Evolutionary conservation across 805 yeast species (phyloP).

Genomic region (Metschnikowia cubensis): DNA sequence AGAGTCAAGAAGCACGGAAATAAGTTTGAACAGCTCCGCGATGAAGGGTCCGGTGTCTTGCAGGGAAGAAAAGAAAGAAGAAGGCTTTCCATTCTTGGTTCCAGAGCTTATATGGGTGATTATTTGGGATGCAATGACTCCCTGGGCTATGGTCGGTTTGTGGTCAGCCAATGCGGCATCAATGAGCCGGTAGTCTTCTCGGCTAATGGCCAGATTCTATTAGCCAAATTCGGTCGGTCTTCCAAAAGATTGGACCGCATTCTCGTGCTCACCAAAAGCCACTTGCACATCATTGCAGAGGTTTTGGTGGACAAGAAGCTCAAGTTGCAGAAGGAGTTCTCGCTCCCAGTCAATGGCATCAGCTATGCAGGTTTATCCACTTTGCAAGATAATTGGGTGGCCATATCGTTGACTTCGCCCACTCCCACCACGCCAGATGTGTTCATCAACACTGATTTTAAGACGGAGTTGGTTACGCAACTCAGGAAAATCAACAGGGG

Average conservation of each 20-base stretch:
- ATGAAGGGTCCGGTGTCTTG: conserved; percentile 69
- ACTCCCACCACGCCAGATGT: conserved; percentile 67
- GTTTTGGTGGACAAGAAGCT: conserved; percentile 56
- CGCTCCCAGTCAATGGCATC: conserved; percentile 58
- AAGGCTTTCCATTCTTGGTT: conserved; percentile 79
- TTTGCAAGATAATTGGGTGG: conserved; percentile 90
- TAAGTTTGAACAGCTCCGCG: conserved; percentile 79
- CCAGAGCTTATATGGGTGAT: conserved; percentile 91
- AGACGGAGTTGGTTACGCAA: conserved; percentile 82
- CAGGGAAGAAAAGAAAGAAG: conserved; percentile 84
- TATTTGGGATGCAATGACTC: conserved; percentile 79
- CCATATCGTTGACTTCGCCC: conserved; percentile 49
- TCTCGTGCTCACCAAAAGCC: conserved; percentile 60
- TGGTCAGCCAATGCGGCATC: conserved; percentile 66
- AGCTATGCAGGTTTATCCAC: conserved; percentile 64
- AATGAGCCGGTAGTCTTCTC: conserved; percentile 73
- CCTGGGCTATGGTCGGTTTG: conserved; percentile 67
- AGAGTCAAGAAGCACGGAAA: conserved; percentile 77
- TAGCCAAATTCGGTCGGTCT: conserved; percentile 89
- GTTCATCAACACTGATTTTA: conserved; percentile 74
- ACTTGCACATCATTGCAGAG: conserved; percentile 71
- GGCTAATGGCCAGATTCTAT: conserved; percentile 71
- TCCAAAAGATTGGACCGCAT: conserved; percentile 72
- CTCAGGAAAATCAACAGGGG: conserved; percentile 58
- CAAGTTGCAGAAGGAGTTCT: conserved; percentile 57